Evolutionary conservation across 106 monocot genomes (phyloP).

Genomic region (Posidonia australis): DNA sequence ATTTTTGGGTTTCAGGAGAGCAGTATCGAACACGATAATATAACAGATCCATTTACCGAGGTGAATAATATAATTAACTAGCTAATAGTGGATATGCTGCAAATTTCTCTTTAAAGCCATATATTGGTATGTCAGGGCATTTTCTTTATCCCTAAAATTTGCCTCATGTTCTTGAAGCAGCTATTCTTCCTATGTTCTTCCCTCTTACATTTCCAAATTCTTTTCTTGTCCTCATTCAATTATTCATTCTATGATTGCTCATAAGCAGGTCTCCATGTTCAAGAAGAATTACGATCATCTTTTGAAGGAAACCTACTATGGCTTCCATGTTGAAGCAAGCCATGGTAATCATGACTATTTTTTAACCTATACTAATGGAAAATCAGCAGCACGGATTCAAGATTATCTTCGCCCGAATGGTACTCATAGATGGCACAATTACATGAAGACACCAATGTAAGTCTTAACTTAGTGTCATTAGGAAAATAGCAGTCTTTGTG

Average conservation of each 20-base stretch:
- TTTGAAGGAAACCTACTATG: constrained; percentile 70
- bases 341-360: constrained; percentile 88
- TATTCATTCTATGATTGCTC: not conserved
- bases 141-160: not conserved
- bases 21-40: constrained; percentile 74
- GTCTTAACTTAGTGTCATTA: not conserved
- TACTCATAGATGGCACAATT: constrained; percentile 87
- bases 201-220: not conserved
- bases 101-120: not conserved
- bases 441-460: constrained; percentile 74
- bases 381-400: constrained; percentile 82
- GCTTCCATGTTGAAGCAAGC: constrained; percentile 73
- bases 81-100: not conserved
- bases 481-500: too few relatives aligned
- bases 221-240: not conserved
- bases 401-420: constrained; percentile 89
- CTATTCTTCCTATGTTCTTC: not conserved
- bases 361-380: constrained; percentile 85
- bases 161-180: not conserved
- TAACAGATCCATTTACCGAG: constrained; percentile 96
- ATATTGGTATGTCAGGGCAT: not conserved
- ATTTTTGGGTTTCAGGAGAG: constrained; percentile 63
- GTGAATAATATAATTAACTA: constrained; percentile 16
- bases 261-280: constrained; percentile 70
- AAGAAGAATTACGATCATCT: constrained; percentile 96